Percentiles rank a stretch among this genome's conserved stretches.
phyloP scores from a whole-genome alignment of 1,284 basidiomycete genomes.

The Gymnopus androsaceus region DNA sequence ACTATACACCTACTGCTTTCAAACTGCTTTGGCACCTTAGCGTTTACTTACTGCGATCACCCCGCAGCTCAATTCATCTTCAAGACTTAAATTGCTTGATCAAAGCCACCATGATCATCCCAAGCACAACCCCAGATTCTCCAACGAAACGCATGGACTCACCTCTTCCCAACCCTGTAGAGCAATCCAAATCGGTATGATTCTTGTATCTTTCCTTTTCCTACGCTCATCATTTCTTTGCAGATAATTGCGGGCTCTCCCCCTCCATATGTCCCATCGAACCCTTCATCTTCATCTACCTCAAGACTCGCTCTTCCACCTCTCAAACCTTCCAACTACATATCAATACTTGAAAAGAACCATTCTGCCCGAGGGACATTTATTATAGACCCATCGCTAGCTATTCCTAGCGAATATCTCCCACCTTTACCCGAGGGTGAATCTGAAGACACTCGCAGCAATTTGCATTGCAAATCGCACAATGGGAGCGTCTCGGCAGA shows the following conservation, averaged over 20 bases:
- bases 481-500: constrained; percentile 33
- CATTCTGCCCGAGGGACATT: constrained; percentile 34
- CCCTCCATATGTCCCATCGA: neutral
- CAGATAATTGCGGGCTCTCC: neutral
- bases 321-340: constrained; percentile 37
- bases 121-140: no score
- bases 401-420: constrained; percentile 34
- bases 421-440: constrained; percentile 31
- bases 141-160: no score
- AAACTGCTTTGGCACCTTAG: no score
- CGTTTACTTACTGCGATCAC: no score
- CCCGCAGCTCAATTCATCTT: no score
- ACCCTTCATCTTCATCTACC: neutral
- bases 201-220: no score
- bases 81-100: no score
- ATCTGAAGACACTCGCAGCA: constrained; percentile 34
- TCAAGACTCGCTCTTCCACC: neutral
- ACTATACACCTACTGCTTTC: no score
- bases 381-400: constrained; percentile 39
- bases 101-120: no score
- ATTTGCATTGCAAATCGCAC: constrained; percentile 33
- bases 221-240: neutral
- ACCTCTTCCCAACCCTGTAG: no score
- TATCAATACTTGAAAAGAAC: constrained; percentile 31
- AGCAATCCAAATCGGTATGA: no score